Conservation (phyloP, 805 yeast genomes). For the Kodamaea neixiangensis region DNA sequence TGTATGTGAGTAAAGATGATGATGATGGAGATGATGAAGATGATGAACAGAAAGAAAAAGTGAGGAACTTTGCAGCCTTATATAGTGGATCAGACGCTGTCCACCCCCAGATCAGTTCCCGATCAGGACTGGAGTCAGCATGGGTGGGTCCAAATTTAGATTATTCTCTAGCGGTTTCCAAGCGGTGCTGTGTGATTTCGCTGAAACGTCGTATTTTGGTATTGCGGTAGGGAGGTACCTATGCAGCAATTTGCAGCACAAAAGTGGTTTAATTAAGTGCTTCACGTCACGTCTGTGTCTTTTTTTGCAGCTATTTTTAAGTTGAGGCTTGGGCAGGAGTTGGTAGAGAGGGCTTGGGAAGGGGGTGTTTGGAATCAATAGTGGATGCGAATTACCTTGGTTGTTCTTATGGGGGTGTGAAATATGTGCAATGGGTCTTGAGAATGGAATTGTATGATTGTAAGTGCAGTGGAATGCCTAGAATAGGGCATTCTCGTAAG, state of each 20-base stretch:
- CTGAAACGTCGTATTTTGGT: no score
- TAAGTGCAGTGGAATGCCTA: no score
- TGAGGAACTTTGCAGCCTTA: background rate
- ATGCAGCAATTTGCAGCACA: background rate
- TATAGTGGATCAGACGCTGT: background rate
- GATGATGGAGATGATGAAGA: background rate
- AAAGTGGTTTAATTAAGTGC: background rate
- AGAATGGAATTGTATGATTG: background rate
- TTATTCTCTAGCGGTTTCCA: background rate
- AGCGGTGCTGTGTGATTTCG: background rate
- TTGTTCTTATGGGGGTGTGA: background rate
- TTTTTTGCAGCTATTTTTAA: constrained; percentile 1
- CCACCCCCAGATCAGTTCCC: background rate
- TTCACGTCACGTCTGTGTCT: background rate
- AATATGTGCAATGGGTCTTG: background rate
- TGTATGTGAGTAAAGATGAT: background rate
- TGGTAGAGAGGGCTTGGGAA: background rate
- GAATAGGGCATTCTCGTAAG: no score
- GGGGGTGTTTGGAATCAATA: background rate
- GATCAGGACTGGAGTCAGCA: background rate
- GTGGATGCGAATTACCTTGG: no score
- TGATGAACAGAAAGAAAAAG: background rate
- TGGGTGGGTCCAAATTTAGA: background rate
- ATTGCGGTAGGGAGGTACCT: no score
- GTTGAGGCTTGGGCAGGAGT: background rate